Evolutionary conservation across 345 rosid species (phyloP).

Genomic region (Melaleuca alternifolia): DNA sequence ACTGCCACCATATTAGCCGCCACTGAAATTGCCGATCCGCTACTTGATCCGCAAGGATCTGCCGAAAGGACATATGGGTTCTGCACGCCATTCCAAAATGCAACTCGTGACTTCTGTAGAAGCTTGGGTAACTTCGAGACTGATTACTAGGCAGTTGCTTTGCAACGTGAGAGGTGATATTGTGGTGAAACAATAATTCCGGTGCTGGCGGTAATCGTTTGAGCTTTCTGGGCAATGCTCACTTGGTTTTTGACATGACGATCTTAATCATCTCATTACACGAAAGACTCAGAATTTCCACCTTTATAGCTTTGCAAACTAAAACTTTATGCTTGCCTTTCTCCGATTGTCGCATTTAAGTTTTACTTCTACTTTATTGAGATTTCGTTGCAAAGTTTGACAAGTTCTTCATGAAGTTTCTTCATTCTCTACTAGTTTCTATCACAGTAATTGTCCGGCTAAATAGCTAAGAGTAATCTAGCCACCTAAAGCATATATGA

Average conservation of each 20-base stretch:
- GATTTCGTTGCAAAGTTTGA: background rate
- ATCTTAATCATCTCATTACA: background rate
- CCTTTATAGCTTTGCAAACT: background rate
- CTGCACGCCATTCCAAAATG: background rate
- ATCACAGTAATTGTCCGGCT: background rate
- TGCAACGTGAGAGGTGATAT: background rate
- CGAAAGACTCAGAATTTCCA: background rate
- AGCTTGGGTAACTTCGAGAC: background rate
- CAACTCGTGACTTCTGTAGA: background rate
- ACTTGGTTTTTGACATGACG: background rate
- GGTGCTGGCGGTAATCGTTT: background rate
- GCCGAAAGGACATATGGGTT: slow-evolving; percentile 13
- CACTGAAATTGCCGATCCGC: slow-evolving; percentile 6
- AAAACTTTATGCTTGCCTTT: background rate
- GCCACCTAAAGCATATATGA: background rate
- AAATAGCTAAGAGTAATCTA: background rate
- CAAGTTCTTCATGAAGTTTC: background rate
- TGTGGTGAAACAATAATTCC: background rate
- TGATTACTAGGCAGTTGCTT: background rate
- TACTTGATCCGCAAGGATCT: slow-evolving; percentile 8
- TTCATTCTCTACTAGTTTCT: background rate
- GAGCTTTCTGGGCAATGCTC: background rate
- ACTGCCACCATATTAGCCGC: slow-evolving; percentile 22
- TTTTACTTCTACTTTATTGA: background rate
- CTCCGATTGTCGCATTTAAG: background rate